Base-by-base conservation (phyloP, 495 filamentous ascomycete species). In the Penicillium macrosclerotiorum region DNA sequence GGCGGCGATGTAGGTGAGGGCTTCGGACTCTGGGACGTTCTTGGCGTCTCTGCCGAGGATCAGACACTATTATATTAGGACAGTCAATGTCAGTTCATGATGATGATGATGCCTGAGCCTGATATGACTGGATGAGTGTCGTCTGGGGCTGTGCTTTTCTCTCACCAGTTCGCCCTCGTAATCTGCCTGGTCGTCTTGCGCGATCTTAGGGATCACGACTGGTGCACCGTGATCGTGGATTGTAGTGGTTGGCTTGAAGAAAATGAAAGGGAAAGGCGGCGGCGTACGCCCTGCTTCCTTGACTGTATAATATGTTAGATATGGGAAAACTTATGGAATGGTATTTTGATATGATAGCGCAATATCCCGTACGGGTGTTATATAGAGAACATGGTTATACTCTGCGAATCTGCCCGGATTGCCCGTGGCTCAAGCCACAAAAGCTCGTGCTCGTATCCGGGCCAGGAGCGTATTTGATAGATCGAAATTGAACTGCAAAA, bases 121-220 rank as follows among this genome's bases (percentile, higher is more conserved):
- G n/a, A n/a, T n/a, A n/a, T n/a, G n/a, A n/a, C n/a, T n/a, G n/a
- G n/a, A n/a, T n/a, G n/a, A n/a, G n/a, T n/a, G n/a, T n/a, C n/a
- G n/a, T n/a, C n/a, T n/a, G n/a, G n/a, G n/a, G n/a, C n/a, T n/a
- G n/a, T n/a, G n/a, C n/a, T n/a, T n/a, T n/a, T n/a, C n/a, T 25
- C 37, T n/a, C 42, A 72, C 70, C 17, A 80, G 59, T 47, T 80
- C 76, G 38, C 76, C 74, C 49, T 79, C 76, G 49, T 79, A 79
- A 39, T 79, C 76, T 3, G 67, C 69, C 45, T 74, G 71, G 8
- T 67, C 57, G 40, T 77, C 62, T 52, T 79, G 76, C 0, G 64
- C 69, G 20, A 79, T 69, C 33, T 67, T 67, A 0, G 76, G 76
- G 45, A 80, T 73, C 4, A 59, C 42, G 0, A 77, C 67, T 11